phyloP scores from a whole-genome alignment of 1,284 basidiomycete genomes.

The Ceratobasidium sp. region DNA sequence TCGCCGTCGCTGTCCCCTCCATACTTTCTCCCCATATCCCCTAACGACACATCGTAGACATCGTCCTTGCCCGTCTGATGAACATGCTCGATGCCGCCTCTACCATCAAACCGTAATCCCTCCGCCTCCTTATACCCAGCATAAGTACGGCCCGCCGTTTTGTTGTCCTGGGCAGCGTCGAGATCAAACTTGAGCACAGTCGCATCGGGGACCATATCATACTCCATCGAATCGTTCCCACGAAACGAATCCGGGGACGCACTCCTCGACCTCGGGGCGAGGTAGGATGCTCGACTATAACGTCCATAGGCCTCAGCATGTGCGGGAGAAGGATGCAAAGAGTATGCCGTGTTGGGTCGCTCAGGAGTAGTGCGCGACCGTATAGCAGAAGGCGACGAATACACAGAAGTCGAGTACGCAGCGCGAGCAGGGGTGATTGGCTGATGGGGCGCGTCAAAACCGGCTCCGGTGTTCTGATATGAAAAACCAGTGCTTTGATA shows the following conservation, averaged over 20 bases:
- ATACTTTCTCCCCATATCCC: slow-evolving; percentile 29
- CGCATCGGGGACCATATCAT: slow-evolving; percentile 40
- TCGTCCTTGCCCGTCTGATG: slow-evolving; percentile 14
- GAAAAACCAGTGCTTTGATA: slow-evolving; percentile 23
- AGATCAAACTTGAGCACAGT: slow-evolving; percentile 40
- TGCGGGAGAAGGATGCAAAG: slow-evolving; percentile 35
- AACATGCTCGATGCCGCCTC: slow-evolving; percentile 31
- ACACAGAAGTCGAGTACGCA: slow-evolving; percentile 36
- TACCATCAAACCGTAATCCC: slow-evolving; percentile 26
- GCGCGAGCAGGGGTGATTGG: neutral
- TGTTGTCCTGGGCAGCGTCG: slow-evolving; percentile 15
- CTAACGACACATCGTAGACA: slow-evolving; percentile 23
- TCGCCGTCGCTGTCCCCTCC: slow-evolving; percentile 36
- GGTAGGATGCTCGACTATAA: slow-evolving; percentile 35
- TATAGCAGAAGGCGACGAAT: slow-evolving; percentile 34
- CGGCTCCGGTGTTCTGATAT: slow-evolving; percentile 31
- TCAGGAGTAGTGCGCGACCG: slow-evolving; percentile 39
- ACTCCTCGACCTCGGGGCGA: slow-evolving; percentile 31
- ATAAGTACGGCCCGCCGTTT: slow-evolving; percentile 4
- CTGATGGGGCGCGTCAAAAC: slow-evolving; percentile 7
- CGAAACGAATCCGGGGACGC: slow-evolving; percentile 31
- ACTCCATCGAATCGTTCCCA: slow-evolving; percentile 41
- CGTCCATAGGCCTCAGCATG: slow-evolving; percentile 41
- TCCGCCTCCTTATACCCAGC: slow-evolving; percentile 33
- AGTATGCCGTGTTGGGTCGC: slow-evolving; percentile 30